Percentiles rank a stretch among this genome's conserved stretches.
Conservation (phyloP, 2,329 filamentous ascomycete genomes). For the Neopestalotiopsis sp. region DNA sequence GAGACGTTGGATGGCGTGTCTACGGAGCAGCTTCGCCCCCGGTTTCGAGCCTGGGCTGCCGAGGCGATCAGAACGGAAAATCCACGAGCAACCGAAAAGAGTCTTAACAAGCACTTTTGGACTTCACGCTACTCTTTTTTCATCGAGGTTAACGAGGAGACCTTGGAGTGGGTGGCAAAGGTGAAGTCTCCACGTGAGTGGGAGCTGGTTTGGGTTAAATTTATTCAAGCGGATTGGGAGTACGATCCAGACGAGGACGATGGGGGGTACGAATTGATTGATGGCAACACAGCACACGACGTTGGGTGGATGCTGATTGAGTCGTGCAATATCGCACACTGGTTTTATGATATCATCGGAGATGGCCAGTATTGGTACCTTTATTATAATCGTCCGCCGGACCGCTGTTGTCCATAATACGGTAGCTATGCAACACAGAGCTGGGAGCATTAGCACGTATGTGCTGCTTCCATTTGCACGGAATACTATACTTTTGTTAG, state of each 20-base stretch:
- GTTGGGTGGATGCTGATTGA: constrained; percentile 2
- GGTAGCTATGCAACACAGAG: neutral
- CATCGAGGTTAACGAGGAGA: neutral
- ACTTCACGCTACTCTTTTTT: constrained; percentile 2
- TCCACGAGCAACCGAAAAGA: neutral
- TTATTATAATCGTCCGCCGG: neutral
- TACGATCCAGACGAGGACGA: neutral
- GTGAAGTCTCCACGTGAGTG: neutral
- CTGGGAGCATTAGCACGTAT: too few relatives aligned
- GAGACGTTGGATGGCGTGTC: neutral
- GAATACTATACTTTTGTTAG: too few relatives aligned
- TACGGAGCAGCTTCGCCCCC: neutral
- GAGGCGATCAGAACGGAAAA: constrained; percentile 5
- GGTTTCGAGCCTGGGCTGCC: neutral
- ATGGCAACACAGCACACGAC: neutral
- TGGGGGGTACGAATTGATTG: neutral
- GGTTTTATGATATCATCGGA: neutral
- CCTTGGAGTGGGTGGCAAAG: neutral
- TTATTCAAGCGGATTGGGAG: constrained; percentile 2
- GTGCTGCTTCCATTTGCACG: too few relatives aligned
- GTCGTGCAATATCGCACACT: neutral
- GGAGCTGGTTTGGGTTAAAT: constrained; percentile 7
- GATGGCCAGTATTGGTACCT: neutral
- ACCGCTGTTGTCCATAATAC: neutral
- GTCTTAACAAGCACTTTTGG: neutral